Base-by-base conservation (phyloP, 495 filamentous ascomycete species). In the Aspergillus haitiensis region DNA sequence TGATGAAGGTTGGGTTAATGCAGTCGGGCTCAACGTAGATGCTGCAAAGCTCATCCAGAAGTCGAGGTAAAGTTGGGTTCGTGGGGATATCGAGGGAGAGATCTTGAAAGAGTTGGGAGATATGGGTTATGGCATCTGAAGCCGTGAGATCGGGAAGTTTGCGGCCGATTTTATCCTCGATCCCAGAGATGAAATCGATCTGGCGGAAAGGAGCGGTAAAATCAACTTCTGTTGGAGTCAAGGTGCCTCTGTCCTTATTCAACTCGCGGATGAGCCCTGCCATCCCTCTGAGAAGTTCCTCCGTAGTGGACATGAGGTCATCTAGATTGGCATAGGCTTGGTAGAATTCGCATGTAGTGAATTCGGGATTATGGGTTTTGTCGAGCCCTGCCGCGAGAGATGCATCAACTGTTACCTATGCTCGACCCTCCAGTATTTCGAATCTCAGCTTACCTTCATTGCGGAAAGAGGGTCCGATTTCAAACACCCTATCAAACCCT, bases 271-370 rank as follows among this genome's bases (percentile, higher is more conserved):
- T 80, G 60, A 81, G 78, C 7, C 71, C 47, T 10, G 83, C 82
- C 12, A 90, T 79, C 36, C 81, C 82, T 18, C 71, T 77, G 47
- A 94, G 75, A 13, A 95, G 71, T 2, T 75, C 70, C 67, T 93
- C 89, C 36, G 91, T 95, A 64, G 84, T 84, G 21, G 71, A 59
- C 63, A 96, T 91, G 31, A 98, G 77, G 36, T 91, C 86, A 39
- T 86, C 79, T 0, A 97, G 80, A 60, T 86, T 88, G 53, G 89
- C 86, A 64, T 92, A 97, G 11, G 91, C 85, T 52, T 87, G 83
- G 72, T 98, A 98, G 80, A 97, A 97, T 75, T 98, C 94, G 78
- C 93, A 97, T 36, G 88, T 97, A 27, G 89, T 92, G 75, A 97
- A 98, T 71, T 98, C 94, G 6, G 94, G 92, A 67, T 98, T 98